Conservation (phyloP, 495 filamentous ascomycete genomes). For the Rusavskia elegans region DNA sequence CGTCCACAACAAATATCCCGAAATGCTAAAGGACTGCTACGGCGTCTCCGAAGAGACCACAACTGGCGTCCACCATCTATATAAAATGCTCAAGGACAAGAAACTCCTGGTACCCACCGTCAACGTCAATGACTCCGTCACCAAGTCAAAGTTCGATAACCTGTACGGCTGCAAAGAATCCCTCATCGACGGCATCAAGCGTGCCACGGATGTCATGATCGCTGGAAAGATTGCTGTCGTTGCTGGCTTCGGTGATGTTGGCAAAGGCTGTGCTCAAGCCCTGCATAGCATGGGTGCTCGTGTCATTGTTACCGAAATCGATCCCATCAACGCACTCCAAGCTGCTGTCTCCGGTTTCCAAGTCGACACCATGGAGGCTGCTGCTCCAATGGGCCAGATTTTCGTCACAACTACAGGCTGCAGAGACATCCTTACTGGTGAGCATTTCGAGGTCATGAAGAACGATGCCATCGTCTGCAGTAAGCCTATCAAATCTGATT, state of each 20-base stretch:
- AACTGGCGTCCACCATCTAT: conserved; percentile 98
- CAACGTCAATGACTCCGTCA: conserved; percentile 99
- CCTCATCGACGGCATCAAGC: conserved; percentile 98
- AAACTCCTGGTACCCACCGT: conserved; percentile 87
- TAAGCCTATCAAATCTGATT: conserved; percentile 28
- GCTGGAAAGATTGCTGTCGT: conserved; percentile 96
- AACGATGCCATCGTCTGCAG: conserved; percentile 99
- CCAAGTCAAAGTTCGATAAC: conserved; percentile 99
- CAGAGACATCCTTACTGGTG: conserved; percentile 84
- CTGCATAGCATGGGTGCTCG: conserved; percentile 94
- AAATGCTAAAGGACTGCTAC: conserved; percentile 93
- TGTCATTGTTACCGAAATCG: conserved; percentile 90
- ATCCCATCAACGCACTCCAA: conserved; percentile 99
- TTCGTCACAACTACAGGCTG: conserved; percentile 99
- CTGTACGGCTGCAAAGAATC: conserved; percentile 98
- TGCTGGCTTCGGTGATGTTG: conserved; percentile 96
- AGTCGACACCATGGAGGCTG: conserved; percentile 96
- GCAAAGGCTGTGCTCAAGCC: conserved; percentile 94
- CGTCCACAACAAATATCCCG: conserved; percentile 94
- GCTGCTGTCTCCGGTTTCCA: conserved; percentile 94
- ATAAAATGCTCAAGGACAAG: conserved; percentile 88
- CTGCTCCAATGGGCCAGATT: conserved; percentile 76
- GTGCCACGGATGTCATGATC: conserved; percentile 99
- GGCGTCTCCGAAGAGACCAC: conserved; percentile 99
- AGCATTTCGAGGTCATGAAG: conserved; percentile 93